Conservation (phyloP, 371 early-diverging fungal genomes). For the Mucor plumbeus region DNA sequence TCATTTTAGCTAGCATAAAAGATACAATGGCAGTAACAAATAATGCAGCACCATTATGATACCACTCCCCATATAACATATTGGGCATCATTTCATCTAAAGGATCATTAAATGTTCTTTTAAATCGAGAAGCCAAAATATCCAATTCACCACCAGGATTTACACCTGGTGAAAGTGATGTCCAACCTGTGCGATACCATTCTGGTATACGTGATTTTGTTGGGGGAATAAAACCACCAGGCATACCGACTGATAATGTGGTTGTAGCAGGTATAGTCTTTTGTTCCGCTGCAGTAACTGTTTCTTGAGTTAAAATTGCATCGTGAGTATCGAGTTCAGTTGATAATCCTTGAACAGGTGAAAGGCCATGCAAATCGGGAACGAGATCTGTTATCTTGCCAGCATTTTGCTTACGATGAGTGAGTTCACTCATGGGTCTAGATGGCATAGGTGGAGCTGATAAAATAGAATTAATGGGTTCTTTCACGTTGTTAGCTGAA, state of each 20-base stretch:
- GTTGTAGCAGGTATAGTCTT: slow-evolving; percentile 34
- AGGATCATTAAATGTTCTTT: slow-evolving; percentile 12
- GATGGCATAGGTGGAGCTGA: slow-evolving; percentile 1
- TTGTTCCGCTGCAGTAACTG: slow-evolving; percentile 38
- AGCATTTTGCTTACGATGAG: neutral
- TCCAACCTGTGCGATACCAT: slow-evolving; percentile 51
- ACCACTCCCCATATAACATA: slow-evolving; percentile 38
- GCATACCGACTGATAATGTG: slow-evolving; percentile 21
- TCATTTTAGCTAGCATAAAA: slow-evolving; percentile 50
- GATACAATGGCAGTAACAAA: slow-evolving; percentile 41
- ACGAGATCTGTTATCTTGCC: slow-evolving; percentile 18
- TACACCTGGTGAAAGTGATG: slow-evolving; percentile 21
- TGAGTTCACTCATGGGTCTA: neutral
- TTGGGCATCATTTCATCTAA: slow-evolving; percentile 25
- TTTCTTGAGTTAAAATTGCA: slow-evolving; percentile 31
- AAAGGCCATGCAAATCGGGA: slow-evolving; percentile 31
- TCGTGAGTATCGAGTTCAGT: slow-evolving; percentile 48
- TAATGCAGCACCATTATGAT: slow-evolving; percentile 39
- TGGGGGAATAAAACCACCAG: slow-evolving; percentile 21
- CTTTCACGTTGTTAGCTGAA: neutral
- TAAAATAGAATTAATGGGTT: neutral
- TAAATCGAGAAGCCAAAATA: slow-evolving; percentile 31
- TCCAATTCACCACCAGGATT: slow-evolving; percentile 43
- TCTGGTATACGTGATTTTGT: slow-evolving; percentile 35
- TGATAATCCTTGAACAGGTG: slow-evolving; percentile 23